phyloP scores from a whole-genome alignment of 2,329 filamentous ascomycete genomes.

The Colletotrichum siamense region DNA sequence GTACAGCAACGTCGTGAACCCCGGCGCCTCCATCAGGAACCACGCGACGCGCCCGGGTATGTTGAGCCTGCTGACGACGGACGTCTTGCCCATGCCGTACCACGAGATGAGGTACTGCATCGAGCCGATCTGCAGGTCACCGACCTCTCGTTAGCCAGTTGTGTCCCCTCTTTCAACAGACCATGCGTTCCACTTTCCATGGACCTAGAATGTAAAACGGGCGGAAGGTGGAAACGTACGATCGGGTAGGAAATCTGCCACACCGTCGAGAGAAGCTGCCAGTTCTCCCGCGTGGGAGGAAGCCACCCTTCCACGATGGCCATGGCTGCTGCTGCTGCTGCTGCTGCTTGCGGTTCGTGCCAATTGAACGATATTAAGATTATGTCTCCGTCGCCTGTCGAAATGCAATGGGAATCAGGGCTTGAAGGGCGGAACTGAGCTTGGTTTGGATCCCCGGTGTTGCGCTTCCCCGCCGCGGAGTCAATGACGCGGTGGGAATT shows the following conservation, averaged over 20 bases:
- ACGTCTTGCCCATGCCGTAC: constrained; percentile 95
- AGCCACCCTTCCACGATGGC: constrained; percentile 59
- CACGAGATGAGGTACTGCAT: constrained; percentile 79
- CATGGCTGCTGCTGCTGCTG: constrained; percentile 35
- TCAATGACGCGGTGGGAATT: neutral
- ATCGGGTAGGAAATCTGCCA: constrained; percentile 61
- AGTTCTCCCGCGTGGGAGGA: constrained; percentile 64
- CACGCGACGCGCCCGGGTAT: constrained; percentile 88
- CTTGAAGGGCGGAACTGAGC: neutral
- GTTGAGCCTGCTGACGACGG: constrained; percentile 75
- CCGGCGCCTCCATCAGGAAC: constrained; percentile 86
- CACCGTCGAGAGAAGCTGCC: constrained; percentile 53
- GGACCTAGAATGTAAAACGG: no score
- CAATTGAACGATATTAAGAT: neutral
- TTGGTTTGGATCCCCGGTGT: neutral
- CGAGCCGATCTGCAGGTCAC: constrained; percentile 64
- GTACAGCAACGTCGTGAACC: constrained; percentile 80
- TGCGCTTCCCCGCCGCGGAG: neutral
- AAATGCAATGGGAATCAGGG: neutral
- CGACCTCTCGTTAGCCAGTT: neutral
- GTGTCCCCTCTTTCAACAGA: neutral
- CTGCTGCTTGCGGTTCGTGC: neutral
- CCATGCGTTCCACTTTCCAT: neutral
- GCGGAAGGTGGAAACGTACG: constrained; percentile 39
- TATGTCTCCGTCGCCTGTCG: neutral